Evolutionary conservation across 108 stramenopile species (phyloP), one percentile per base, ranked within the genome.

Genomic region (Stephanodiscus triporus): DNA sequence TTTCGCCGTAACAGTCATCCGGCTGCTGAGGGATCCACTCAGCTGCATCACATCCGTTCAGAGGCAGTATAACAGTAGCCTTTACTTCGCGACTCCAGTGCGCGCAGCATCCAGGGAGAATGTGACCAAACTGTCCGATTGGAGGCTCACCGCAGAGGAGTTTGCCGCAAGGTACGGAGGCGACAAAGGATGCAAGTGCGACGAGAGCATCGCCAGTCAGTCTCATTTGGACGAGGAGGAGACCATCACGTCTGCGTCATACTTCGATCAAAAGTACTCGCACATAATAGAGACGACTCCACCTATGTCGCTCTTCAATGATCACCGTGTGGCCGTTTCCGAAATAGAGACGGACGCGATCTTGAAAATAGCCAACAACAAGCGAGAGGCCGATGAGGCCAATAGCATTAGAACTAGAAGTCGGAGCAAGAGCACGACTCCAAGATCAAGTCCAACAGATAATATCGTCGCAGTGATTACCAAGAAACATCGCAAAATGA

Each of bases 21-120:
- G 60, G n/a, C 29, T 61, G n/a, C 16, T 61, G 22, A 30, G 17
- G 37, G 60, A 61, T 43, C 60, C 60, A 5, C 20, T 61, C 37
- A 59, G 40, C n/a, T 70, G 40, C 58, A 58, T 47, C 42, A 47
- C 27, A 40, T 30, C 45, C 36, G 68, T 29, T 29, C 40, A 70
- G 36, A 59, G 26, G 42, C 54, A 68, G 8, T 32, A 63, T n/a
- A 38, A 56, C 40, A 17, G 36, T 9, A 45, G 27, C 23, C 45
- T 70, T 43, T 70, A 57, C 57, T 58, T 70, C 43, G 68, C 68
- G 26, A 70, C 40, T 26, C 68, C 68, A 19, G 68, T 70, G 14
- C 56, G 68, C 16, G 45, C 30, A 30, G 36, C 68, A 7, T 55
- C 54, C 26, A 29, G 42, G 26, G 68, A 59, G 42, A 58, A 70